Percentiles rank a stretch among this genome's conserved stretches.
Conservation (phyloP, 2,329 filamentous ascomycete species). For the Beauveria bassiana region DNA sequence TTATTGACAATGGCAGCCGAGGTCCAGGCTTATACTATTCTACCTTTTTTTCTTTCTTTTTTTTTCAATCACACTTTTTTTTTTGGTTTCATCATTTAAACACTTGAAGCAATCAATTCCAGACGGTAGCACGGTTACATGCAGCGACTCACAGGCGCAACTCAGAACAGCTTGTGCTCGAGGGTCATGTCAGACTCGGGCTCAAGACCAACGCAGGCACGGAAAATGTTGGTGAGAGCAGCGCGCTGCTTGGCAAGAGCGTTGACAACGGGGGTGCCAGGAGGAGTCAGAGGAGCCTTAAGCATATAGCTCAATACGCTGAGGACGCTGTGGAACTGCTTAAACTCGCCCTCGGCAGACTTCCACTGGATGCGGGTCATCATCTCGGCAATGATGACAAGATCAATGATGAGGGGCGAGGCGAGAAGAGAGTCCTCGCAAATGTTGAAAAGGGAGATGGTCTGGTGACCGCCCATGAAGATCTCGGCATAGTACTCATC, state of each 20-base stretch:
- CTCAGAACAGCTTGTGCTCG: conserved; percentile 91
- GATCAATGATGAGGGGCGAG: conserved; percentile 92
- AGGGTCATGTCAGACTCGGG: conserved; percentile 98
- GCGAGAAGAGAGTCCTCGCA: conserved; percentile 97
- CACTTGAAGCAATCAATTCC: background rate
- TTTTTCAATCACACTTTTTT: background rate
- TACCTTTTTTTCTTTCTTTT: background rate
- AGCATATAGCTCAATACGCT: conserved; percentile 99
- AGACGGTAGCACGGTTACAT: background rate
- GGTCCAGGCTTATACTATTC: conserved; percentile 1
- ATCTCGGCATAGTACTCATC: conserved; percentile 99
- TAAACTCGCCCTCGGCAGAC: conserved; percentile 61
- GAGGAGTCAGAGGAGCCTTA: conserved; percentile 86
- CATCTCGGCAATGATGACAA: conserved; percentile 88
- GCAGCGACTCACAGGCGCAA: background rate
- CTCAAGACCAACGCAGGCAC: conserved; percentile 91
- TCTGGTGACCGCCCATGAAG: conserved; percentile 97
- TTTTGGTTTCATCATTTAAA: background rate
- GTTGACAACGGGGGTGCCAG: conserved; percentile 93
- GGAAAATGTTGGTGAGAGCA: conserved; percentile 96
- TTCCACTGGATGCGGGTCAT: conserved; percentile 98
- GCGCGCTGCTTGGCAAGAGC: conserved; percentile 91
- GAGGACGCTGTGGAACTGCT: conserved; percentile 93
- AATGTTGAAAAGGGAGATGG: conserved; percentile 95
- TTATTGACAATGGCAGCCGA: conserved; percentile 2